phyloP scores from a whole-genome alignment of 1,284 basidiomycete genomes.

The Puccinia brachypodii region DNA sequence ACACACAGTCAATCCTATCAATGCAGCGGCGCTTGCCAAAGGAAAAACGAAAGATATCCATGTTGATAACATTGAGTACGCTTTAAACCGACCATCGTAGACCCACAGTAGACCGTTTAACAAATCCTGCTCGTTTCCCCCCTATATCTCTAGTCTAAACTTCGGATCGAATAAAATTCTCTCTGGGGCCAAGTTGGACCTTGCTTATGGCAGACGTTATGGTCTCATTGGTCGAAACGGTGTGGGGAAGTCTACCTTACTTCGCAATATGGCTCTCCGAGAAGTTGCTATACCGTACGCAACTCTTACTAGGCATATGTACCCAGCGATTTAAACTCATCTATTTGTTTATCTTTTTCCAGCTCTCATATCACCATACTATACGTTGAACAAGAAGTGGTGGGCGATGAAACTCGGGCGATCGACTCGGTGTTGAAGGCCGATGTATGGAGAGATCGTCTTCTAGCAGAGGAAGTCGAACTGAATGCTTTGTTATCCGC shows the following conservation, averaged over 20 bases:
- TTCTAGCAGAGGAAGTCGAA: conserved; percentile 74
- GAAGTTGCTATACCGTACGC: conserved; percentile 79
- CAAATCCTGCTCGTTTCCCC: neutral
- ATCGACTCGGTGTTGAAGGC: conserved; percentile 93
- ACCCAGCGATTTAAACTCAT: too few relatives aligned
- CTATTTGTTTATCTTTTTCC: too few relatives aligned
- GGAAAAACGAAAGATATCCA: conserved; percentile 98
- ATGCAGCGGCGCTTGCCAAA: conserved; percentile 73
- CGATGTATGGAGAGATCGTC: conserved; percentile 90
- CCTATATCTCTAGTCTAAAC: conserved; percentile 62
- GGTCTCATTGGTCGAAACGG: conserved; percentile 68
- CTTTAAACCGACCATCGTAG: conserved; percentile 50
- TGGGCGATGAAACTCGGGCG: conserved; percentile 89
- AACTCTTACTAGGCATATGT: neutral
- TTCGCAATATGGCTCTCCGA: conserved; percentile 90
- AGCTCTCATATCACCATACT: conserved; percentile 85
- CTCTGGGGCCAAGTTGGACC: conserved; percentile 61
- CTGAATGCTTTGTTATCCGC: conserved; percentile 71
- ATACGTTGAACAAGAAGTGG: conserved; percentile 95
- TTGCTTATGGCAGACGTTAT: conserved; percentile 54
- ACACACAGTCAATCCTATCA: conserved; percentile 85
- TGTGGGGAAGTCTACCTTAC: conserved; percentile 97
- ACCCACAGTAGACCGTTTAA: neutral
- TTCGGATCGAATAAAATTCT: conserved; percentile 91
- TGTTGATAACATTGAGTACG: conserved; percentile 79